A percentile compares a stretch with the other conserved stretches of the same genome.
These are phyloP conservation scores for Penicillium sp. DNA, from an alignment of 2,329 filamentous ascomycete species.

Conservation along the genomic window DNA sequence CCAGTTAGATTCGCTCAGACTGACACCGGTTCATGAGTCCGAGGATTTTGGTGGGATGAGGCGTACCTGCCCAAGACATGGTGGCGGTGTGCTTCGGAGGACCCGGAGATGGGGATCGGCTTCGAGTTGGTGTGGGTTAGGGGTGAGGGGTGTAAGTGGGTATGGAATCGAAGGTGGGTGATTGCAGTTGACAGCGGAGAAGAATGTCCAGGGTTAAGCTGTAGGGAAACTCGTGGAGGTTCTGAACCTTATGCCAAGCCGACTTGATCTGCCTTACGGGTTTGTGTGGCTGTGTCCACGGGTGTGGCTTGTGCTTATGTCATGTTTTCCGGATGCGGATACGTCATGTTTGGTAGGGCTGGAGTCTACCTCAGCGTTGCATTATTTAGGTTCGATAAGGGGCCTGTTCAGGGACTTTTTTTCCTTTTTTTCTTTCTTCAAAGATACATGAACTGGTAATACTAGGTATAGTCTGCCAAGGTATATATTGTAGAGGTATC, in stretches of 20 bases:
- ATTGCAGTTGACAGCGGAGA: neutral
- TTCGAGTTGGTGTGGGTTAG: neutral
- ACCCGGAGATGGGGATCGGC: neutral
- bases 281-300: constrained; percentile 13
- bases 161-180: neutral
- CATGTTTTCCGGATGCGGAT: constrained; percentile 15
- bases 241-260: constrained; percentile 1
- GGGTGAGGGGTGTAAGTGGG: neutral
- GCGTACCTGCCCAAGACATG: constrained; percentile 70
- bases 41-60: neutral
- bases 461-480: neutral
- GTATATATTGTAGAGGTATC: neutral
- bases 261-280: constrained; percentile 2
- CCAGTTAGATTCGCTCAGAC: neutral
- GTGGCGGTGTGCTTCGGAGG: constrained; percentile 30
- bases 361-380: neutral
- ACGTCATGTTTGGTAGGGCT: constrained; percentile 18
- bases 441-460: neutral
- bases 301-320: constrained; percentile 7
- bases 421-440: neutral
- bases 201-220: neutral
- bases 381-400: neutral
- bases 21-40: constrained; percentile 1
- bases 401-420: neutral
- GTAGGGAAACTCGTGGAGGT: neutral